phyloP scores from a whole-genome alignment of 225 moss, liverwort and hornwort genomes.

The Marchantia polymorpha region DNA sequence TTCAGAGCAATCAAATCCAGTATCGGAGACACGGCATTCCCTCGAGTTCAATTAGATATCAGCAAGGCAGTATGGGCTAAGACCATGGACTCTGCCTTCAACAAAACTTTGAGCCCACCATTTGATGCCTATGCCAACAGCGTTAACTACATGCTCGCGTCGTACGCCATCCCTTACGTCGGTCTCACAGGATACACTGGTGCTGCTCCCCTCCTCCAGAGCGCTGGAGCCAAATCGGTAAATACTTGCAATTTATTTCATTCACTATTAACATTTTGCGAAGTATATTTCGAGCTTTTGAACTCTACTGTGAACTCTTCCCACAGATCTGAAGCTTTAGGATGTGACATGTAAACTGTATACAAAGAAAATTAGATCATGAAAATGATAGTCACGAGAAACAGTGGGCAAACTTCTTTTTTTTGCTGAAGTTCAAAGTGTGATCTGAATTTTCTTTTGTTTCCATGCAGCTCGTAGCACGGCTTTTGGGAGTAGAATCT shows the following conservation, averaged over 20 bases:
- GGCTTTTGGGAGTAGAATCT: constrained; percentile 58
- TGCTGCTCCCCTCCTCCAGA: constrained; percentile 32
- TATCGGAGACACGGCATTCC: constrained; percentile 54
- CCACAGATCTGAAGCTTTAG: no score
- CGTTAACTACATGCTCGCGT: constrained; percentile 66
- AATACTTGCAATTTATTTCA: no score
- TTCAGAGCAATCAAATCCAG: constrained; percentile 46
- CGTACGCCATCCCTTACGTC: constrained; percentile 74
- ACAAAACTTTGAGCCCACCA: constrained; percentile 48
- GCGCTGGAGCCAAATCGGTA: constrained; percentile 52
- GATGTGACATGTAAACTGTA: no score
- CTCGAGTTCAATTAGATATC: constrained; percentile 53
- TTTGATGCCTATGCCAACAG: constrained; percentile 58
- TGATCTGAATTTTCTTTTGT: background rate
- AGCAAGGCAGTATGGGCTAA: constrained; percentile 52
- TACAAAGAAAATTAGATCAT: no score
- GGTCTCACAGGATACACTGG: constrained; percentile 79
- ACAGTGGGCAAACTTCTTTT: no score
- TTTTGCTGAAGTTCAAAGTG: no score
- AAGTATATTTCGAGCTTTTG: no score
- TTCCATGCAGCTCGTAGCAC: constrained; percentile 49
- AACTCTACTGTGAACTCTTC: no score
- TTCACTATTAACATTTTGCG: no score
- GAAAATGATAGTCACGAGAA: no score
- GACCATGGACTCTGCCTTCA: constrained; percentile 37